Conservation (phyloP, 352 stramenopile genomes). For the Pythium rhizo-oryzae region DNA sequence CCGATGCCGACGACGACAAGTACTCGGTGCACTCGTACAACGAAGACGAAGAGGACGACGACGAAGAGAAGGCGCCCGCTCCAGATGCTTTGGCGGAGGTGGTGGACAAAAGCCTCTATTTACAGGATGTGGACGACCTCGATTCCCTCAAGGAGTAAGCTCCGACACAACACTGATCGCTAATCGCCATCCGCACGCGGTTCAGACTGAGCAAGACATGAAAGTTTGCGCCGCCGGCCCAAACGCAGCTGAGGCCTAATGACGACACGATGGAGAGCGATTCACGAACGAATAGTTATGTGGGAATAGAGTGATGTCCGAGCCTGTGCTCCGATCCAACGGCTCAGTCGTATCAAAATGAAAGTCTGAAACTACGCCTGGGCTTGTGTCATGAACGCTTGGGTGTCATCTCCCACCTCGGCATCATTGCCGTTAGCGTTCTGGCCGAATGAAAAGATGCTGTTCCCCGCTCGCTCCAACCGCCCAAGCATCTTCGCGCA, state of each 20-base stretch:
- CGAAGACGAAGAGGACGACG: slow-evolving; percentile 48
- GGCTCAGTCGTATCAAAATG: slow-evolving; percentile 10
- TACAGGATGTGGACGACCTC: slow-evolving; percentile 77
- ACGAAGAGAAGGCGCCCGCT: slow-evolving; percentile 47
- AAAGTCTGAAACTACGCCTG: slow-evolving; percentile 12
- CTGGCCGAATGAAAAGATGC: slow-evolving; percentile 23
- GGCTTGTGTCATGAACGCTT: slow-evolving; percentile 4
- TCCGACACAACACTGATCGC: not conserved
- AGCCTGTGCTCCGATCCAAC: slow-evolving; percentile 28
- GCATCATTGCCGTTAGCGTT: not conserved
- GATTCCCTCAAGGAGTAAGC: slow-evolving; percentile 79
- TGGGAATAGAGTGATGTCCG: slow-evolving; percentile 36
- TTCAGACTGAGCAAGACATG: not conserved
- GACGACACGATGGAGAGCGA: slow-evolving; percentile 5
- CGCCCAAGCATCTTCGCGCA: slow-evolving; percentile 24
- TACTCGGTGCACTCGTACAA: slow-evolving; percentile 75
- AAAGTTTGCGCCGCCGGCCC: not conserved
- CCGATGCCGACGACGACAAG: slow-evolving; percentile 83
- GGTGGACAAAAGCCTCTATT: slow-evolving; percentile 86
- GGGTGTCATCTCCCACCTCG: not conserved
- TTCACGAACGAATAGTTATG: slow-evolving; percentile 29
- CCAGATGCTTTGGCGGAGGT: slow-evolving; percentile 62
- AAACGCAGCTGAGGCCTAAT: not conserved
- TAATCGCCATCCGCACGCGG: not conserved
- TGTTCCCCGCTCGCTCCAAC: slow-evolving; percentile 24